Evolutionary conservation across 345 rosid genomes (phyloP).

Genomic region (Gossypium herbaceum): DNA sequence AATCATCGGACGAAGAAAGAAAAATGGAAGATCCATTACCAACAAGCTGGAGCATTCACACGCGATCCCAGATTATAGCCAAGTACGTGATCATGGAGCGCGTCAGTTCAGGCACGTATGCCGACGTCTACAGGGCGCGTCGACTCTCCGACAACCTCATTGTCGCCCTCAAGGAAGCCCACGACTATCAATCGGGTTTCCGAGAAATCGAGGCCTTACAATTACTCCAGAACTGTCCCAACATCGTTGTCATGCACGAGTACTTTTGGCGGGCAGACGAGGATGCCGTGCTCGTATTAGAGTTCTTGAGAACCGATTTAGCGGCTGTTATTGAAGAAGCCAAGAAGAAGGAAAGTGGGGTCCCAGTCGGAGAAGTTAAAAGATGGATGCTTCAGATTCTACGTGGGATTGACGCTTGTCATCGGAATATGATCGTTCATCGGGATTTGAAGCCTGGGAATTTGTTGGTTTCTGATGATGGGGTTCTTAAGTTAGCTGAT

Average conservation of each 20-base stretch:
- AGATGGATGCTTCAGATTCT: conserved; percentile 95
- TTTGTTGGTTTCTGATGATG: conserved; percentile 70
- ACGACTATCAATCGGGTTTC: conserved; percentile 87
- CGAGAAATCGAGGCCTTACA: conserved; percentile 90
- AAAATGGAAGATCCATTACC: conserved; percentile 47
- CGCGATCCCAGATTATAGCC: conserved; percentile 73
- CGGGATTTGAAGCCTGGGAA: conserved; percentile 94
- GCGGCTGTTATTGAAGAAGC: conserved; percentile 58
- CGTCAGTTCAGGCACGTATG: conserved; percentile 87
- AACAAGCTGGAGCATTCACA: conserved; percentile 98
- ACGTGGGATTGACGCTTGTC: conserved; percentile 69
- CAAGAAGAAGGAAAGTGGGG: conserved; percentile 42
- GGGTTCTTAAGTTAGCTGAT: conserved; percentile 89
- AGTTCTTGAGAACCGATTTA: conserved; percentile 74
- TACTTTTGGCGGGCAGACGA: conserved; percentile 94
- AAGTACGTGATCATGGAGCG: conserved; percentile 83
- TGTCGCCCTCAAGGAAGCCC: conserved; percentile 94
- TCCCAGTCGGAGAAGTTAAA: conserved; percentile 58
- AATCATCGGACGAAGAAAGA: background rate
- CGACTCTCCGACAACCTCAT: conserved; percentile 62
- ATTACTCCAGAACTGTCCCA: conserved; percentile 62
- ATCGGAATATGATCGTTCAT: conserved; percentile 74
- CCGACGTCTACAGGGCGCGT: conserved; percentile 84
- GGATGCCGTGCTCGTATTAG: conserved; percentile 90
- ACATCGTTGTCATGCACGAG: conserved; percentile 76